Percentiles rank a stretch among this genome's conserved stretches.
Conservation (phyloP, 805 yeast genomes). For the Candida mattraensis region DNA sequence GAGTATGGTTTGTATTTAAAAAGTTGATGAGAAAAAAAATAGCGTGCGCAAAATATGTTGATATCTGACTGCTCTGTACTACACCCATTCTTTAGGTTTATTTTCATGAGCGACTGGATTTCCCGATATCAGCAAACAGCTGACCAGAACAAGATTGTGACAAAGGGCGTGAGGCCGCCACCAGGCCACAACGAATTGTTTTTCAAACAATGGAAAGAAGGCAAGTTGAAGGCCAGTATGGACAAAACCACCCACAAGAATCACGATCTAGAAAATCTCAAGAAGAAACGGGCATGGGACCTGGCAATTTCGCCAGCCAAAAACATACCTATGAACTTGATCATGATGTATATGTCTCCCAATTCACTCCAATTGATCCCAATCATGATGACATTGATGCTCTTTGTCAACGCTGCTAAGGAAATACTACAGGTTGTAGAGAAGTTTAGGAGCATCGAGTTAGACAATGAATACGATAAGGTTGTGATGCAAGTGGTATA, state of each 20-base stretch:
- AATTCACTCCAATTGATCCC: conserved; percentile 87
- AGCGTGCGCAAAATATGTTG: conserved; percentile 3
- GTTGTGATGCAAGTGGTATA: conserved; percentile 28
- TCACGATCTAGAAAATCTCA: conserved; percentile 37
- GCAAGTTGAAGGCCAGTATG: conserved; percentile 6
- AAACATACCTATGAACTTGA: conserved; percentile 79
- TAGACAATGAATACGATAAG: conserved; percentile 25
- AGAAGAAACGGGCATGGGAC: conserved; percentile 79
- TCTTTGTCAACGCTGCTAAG: conserved; percentile 73
- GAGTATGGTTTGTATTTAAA: too few species aligned
- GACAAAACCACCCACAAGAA: conserved; percentile 9
- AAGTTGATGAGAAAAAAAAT: too few species aligned
- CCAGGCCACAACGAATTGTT: conserved; percentile 21
- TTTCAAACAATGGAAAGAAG: conserved; percentile 17
- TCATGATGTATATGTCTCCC: conserved; percentile 94
- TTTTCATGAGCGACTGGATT: conserved; percentile 10
- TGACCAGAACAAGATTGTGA: conserved; percentile 1
- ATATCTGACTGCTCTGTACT: too few species aligned
- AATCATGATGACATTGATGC: conserved; percentile 83
- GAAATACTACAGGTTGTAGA: conserved; percentile 60
- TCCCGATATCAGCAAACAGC: too few species aligned
- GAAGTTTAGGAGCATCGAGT: conserved; percentile 44
- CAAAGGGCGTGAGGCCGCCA: conserved; percentile 16
- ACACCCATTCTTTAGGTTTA: too few species aligned
- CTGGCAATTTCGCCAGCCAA: conserved; percentile 81